A percentile compares a stretch with the other conserved stretches of the same genome.
Evolutionary conservation across 2,329 filamentous ascomycete genomes (phyloP).

Genomic region (Paramyrothecium roridum): DNA sequence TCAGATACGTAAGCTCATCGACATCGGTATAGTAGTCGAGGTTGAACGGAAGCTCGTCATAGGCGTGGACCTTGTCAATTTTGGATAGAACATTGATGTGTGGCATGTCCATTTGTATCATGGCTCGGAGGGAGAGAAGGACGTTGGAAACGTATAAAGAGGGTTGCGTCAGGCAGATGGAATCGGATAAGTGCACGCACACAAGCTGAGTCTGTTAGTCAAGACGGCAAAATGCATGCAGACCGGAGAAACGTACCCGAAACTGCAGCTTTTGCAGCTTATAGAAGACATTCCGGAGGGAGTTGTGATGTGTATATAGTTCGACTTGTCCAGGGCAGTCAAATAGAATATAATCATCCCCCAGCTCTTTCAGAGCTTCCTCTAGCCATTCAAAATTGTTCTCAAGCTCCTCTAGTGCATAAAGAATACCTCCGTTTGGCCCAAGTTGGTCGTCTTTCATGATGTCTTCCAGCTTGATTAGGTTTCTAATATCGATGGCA

Average conservation of each 20-base stretch:
- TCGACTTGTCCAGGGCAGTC: conserved; percentile 98
- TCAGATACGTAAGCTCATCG: conserved; percentile 82
- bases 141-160: conserved; percentile 94
- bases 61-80: conserved; percentile 88
- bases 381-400: conserved; percentile 92
- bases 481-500: conserved; percentile 83
- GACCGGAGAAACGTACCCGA: conserved; percentile 58
- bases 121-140: conserved; percentile 86
- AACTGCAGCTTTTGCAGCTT: conserved; percentile 87
- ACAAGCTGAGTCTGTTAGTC: conserved; percentile 63
- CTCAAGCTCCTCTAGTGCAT: conserved; percentile 92
- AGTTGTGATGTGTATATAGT: conserved; percentile 92
- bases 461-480: conserved; percentile 89
- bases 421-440: conserved; percentile 88
- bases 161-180: conserved; percentile 86
- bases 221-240: background rate
- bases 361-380: conserved; percentile 72
- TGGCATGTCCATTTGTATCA: conserved; percentile 97
- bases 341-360: conserved; percentile 90
- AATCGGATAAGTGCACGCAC: conserved; percentile 89
- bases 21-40: conserved; percentile 98
- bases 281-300: conserved; percentile 87
- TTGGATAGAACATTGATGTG: conserved; percentile 96
- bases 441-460: conserved; percentile 90
- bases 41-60: conserved; percentile 87